Evolutionary conservation across 1,284 basidiomycete genomes (phyloP).

Genomic region (Salmacisia buchloeana): DNA sequence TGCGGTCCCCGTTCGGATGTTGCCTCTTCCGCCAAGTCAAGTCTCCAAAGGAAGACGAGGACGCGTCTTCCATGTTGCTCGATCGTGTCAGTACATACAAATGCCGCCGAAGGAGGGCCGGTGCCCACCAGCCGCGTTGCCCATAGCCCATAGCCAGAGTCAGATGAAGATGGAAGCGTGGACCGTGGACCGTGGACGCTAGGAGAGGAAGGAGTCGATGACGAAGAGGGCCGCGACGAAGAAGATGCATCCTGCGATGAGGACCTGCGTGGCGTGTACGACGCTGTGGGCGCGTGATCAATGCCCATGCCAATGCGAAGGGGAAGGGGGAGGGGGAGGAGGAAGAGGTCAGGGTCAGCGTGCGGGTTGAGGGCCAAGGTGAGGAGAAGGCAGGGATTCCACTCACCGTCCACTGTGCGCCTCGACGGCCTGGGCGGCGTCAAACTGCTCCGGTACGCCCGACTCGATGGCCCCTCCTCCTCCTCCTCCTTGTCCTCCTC

Average conservation of each 20-base stretch:
- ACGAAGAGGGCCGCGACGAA: not conserved
- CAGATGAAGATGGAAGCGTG: not conserved
- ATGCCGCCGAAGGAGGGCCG: too few species aligned
- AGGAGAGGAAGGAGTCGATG: not conserved
- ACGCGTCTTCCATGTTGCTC: too few species aligned
- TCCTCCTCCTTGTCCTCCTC: too few species aligned
- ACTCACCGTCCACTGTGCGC: slow-evolving; percentile 6
- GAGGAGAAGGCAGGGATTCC: not conserved
- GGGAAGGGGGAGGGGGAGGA: not conserved
- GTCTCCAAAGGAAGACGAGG: too few species aligned
- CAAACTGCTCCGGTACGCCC: not conserved
- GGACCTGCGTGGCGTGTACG: not conserved
- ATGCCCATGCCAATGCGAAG: not conserved
- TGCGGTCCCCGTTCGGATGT: too few species aligned
- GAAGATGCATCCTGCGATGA: not conserved
- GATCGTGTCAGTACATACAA: too few species aligned
- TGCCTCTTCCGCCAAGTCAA: too few species aligned
- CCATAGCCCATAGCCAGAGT: not conserved
- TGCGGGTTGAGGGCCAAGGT: too few species aligned
- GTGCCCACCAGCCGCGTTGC: not conserved
- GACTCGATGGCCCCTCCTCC: too few species aligned
- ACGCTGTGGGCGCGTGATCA: not conserved
- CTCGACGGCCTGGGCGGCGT: slow-evolving; percentile 1
- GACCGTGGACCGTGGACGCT: not conserved
- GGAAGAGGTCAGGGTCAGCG: not conserved